Percentiles rank a stretch among this genome's conserved stretches.
Conservation (phyloP, 2,329 filamentous ascomycete genomes). For the Aspergillus alliaceus region DNA sequence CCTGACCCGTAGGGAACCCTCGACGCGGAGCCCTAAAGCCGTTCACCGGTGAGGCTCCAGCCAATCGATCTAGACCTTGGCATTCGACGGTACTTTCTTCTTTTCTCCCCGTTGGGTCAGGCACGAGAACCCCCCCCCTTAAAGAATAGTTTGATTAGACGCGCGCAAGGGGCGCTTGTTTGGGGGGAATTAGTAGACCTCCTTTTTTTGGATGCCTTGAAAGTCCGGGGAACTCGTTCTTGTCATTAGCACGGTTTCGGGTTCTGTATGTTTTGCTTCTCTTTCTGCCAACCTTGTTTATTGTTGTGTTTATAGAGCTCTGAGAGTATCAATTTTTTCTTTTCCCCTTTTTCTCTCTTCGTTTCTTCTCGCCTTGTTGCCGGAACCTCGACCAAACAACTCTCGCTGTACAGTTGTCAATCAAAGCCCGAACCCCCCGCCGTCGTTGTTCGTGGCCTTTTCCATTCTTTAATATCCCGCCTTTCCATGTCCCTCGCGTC, state of each 20-base stretch:
- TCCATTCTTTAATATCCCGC: constrained; percentile 13
- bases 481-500: constrained; percentile 6
- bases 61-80: background rate
- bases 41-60: background rate
- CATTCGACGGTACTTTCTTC: background rate
- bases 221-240: constrained; percentile 28
- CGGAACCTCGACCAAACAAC: constrained; percentile 17
- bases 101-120: constrained; percentile 10
- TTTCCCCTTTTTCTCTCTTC: constrained; percentile 13
- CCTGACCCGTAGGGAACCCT: constrained; percentile 9
- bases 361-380: constrained; percentile 24
- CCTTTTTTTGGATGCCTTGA: constrained; percentile 30
- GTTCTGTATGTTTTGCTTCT: constrained; percentile 13
- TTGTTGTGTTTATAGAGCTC: background rate
- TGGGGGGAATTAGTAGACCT: constrained; percentile 23
- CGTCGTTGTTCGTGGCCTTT: constrained; percentile 18
- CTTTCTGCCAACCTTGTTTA: constrained; percentile 5
- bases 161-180: constrained; percentile 43
- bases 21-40: constrained; percentile 9
- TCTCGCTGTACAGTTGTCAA: constrained; percentile 1
- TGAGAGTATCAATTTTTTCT: constrained; percentile 8
- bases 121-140: constrained; percentile 18
- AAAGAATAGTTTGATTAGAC: constrained; percentile 24
- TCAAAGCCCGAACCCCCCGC: constrained; percentile 8
- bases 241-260: constrained; percentile 13